Evolutionary conservation across 805 yeast species (phyloP).

Genomic region (Maudiozyma turicensis): DNA sequence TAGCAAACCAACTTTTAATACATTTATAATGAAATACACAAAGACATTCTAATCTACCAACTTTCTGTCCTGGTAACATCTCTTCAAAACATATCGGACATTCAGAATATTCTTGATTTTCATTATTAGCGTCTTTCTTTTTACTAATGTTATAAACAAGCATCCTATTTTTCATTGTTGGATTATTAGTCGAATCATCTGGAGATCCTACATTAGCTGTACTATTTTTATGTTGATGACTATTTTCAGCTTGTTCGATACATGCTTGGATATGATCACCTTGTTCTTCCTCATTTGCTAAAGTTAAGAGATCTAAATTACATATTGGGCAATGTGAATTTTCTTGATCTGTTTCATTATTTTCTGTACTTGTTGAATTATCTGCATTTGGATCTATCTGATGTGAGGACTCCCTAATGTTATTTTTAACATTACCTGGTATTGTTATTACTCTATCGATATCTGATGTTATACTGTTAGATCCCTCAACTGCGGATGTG

Average conservation of each 20-base stretch:
- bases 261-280: conserved; percentile 64
- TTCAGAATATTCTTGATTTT: conserved; percentile 45
- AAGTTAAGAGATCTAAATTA: conserved; percentile 7
- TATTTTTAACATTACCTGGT: conserved; percentile 2
- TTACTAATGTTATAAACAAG: conserved; percentile 49
- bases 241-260: conserved; percentile 45
- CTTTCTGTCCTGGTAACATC: conserved; percentile 73
- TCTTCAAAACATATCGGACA: conserved; percentile 94
- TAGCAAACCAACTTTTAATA: conserved; percentile 82
- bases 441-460: not conserved
- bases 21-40: conserved; percentile 91
- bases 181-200: not conserved
- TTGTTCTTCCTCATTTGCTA: conserved; percentile 6
- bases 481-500: no score
- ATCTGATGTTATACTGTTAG: not conserved
- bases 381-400: not conserved
- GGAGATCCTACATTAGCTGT: conserved; percentile 36
- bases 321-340: conserved; percentile 33
- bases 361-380: no score
- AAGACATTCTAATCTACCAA: conserved; percentile 86
- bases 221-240: conserved; percentile 40
- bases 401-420: not conserved
- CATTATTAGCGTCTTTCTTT: conserved; percentile 2
- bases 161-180: conserved; percentile 54
- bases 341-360: conserved; percentile 3